These are phyloP conservation scores for Adansonia digitata DNA, from an alignment of 345 rosid species.

Conservation along the genomic window DNA sequence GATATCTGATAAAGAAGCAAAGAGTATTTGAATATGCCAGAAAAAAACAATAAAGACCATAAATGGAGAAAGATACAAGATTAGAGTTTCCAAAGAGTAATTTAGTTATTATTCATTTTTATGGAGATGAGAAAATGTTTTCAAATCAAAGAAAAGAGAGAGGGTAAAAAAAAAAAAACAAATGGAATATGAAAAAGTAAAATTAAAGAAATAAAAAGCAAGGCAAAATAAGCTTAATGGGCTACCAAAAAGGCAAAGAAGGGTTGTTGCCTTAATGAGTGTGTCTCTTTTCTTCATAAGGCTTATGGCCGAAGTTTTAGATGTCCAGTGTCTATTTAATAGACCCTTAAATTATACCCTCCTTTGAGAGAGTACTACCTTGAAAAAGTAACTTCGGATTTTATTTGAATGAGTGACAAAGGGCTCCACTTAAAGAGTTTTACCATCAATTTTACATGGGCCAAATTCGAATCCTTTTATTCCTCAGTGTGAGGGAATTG, in stretches of 20 bases:
- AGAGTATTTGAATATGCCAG: constrained; percentile 9
- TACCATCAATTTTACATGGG: constrained; percentile 11
- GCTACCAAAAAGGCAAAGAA: constrained; percentile 15
- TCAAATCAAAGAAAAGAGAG: constrained; percentile 16
- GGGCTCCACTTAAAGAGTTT: constrained; percentile 16
- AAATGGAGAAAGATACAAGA: constrained; percentile 24
- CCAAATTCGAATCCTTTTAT: constrained; percentile 1
- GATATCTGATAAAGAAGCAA: constrained; percentile 5
- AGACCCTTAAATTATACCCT: background rate
- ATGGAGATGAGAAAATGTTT: constrained; percentile 27
- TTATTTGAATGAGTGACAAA: background rate
- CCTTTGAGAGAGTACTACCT: constrained; percentile 5
- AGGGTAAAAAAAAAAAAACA: background rate
- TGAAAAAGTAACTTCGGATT: background rate
- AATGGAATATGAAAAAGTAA: constrained; percentile 15
- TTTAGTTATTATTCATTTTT: constrained; percentile 15
- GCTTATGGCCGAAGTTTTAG: constrained; percentile 19
- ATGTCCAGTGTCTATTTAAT: background rate
- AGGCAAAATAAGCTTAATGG: constrained; percentile 6
- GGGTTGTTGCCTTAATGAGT: constrained; percentile 25
- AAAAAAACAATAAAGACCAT: constrained; percentile 17
- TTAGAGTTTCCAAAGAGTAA: constrained; percentile 22
- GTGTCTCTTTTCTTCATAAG: constrained; percentile 24
- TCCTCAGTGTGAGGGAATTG: constrained; percentile 8
- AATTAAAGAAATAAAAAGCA: constrained; percentile 8